These are phyloP conservation scores for Trichothecium sympodiale DNA, from an alignment of 2,329 filamentous ascomycete genomes.

Conservation along the genomic window DNA sequence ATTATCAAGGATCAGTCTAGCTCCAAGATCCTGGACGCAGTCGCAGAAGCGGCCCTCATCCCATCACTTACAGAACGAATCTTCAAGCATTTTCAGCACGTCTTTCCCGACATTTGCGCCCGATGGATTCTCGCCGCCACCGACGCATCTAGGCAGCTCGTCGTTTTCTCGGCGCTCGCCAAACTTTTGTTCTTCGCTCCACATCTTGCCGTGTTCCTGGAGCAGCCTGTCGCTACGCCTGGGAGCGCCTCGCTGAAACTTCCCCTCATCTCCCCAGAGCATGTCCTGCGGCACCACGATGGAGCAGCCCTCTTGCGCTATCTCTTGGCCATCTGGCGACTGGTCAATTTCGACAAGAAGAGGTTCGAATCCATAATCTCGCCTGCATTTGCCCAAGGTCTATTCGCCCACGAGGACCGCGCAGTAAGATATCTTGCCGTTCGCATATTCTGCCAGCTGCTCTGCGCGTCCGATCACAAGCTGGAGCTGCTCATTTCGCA, in stretches of 20 bases:
- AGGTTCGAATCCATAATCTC: slow-evolving; percentile 56
- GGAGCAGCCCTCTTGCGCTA: slow-evolving; percentile 15
- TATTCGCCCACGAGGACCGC: slow-evolving; percentile 51
- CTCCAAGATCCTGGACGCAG: slow-evolving; percentile 57
- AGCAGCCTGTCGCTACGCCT: slow-evolving; percentile 23
- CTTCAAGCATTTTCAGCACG: slow-evolving; percentile 61
- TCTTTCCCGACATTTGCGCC: slow-evolving; percentile 75
- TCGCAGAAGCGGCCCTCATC: slow-evolving; percentile 59
- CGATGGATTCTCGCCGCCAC: slow-evolving; percentile 54
- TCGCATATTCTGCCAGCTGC: slow-evolving; percentile 66
- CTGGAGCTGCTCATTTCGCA: slow-evolving; percentile 59
- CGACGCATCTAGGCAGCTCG: slow-evolving; percentile 23
- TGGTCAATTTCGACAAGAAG: slow-evolving; percentile 64
- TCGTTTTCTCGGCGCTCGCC: slow-evolving; percentile 61
- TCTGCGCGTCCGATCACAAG: slow-evolving; percentile 70
- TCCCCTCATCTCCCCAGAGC: too few species aligned
- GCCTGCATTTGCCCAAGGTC: slow-evolving; percentile 53
- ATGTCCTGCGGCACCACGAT: too few species aligned
- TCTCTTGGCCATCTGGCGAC: slow-evolving; percentile 53
- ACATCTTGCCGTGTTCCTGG: slow-evolving; percentile 63
- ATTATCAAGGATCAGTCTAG: slow-evolving; percentile 53
- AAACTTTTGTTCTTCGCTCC: slow-evolving; percentile 74
- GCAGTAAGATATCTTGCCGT: slow-evolving; percentile 71
- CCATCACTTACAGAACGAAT: slow-evolving; percentile 60
- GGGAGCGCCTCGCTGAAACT: slow-evolving; percentile 15